Conservation (phyloP, 2,329 filamentous ascomycete genomes). For the Botrytis tulipae region DNA sequence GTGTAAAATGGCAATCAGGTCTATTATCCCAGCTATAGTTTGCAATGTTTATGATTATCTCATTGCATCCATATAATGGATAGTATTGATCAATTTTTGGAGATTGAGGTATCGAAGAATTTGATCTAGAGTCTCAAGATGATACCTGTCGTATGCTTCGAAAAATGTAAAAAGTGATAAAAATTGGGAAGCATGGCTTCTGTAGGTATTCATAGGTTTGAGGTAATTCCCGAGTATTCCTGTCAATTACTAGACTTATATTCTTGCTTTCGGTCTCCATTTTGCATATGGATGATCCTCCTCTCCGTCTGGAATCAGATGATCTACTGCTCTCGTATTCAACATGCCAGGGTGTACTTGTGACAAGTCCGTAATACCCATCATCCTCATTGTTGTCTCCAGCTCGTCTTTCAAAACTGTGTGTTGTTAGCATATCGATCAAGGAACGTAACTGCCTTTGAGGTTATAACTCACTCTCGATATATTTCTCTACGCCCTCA, state of each 20-base stretch:
- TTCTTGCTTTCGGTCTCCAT: slow-evolving; percentile 37
- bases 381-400: slow-evolving; percentile 64
- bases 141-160: background rate
- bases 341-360: slow-evolving; percentile 61
- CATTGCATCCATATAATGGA: no score
- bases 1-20: background rate
- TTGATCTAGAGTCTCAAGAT: background rate
- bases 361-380: slow-evolving; percentile 60
- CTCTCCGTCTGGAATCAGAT: slow-evolving; percentile 43
- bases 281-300: slow-evolving; percentile 48
- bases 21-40: no score
- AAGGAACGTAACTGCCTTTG: background rate
- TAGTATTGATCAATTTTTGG: background rate
- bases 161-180: background rate
- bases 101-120: background rate
- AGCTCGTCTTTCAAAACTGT: slow-evolving; percentile 58
- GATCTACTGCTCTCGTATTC: slow-evolving; percentile 52
- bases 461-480: slow-evolving; percentile 48
- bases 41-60: background rate
- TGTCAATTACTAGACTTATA: slow-evolving; percentile 27
- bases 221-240: background rate
- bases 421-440: slow-evolving; percentile 16
- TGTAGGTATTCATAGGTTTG: background rate
- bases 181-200: background rate
- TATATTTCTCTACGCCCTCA: slow-evolving; percentile 53